Evolutionary conservation across 2,329 filamentous ascomycete species (phyloP).

Genomic region (Xylariaceae sp.): DNA sequence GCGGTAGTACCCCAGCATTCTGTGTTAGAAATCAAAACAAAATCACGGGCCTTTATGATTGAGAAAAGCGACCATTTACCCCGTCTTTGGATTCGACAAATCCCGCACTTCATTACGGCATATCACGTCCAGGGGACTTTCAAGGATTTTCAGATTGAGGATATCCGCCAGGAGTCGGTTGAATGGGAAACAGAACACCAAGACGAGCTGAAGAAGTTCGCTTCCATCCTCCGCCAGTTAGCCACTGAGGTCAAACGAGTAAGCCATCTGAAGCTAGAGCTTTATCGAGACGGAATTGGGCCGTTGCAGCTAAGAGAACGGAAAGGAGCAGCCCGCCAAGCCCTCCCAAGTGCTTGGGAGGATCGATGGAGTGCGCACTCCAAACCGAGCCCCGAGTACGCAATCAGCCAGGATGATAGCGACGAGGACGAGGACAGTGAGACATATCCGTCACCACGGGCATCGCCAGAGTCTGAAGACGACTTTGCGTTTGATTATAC

Average conservation of each 20-base stretch:
- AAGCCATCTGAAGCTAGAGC: slow-evolving; percentile 23
- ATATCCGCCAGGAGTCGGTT: slow-evolving; percentile 14
- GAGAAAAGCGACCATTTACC: slow-evolving; percentile 23
- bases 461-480: slow-evolving; percentile 1
- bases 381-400: neutral
- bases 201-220: slow-evolving; percentile 21
- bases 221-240: slow-evolving; percentile 19
- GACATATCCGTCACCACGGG: slow-evolving; percentile 14
- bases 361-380: slow-evolving; percentile 16
- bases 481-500: slow-evolving; percentile 22
- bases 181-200: slow-evolving; percentile 25
- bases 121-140: slow-evolving; percentile 23
- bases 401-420: slow-evolving; percentile 8
- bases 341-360: slow-evolving; percentile 23
- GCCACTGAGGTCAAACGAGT: slow-evolving; percentile 22
- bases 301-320: slow-evolving; percentile 25
- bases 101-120: slow-evolving; percentile 24
- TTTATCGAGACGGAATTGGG: slow-evolving; percentile 21
- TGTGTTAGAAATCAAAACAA: slow-evolving; percentile 27
- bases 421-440: slow-evolving; percentile 18
- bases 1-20: slow-evolving; percentile 19
- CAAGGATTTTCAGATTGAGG: slow-evolving; percentile 16
- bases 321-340: slow-evolving; percentile 14
- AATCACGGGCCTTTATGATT: slow-evolving; percentile 13
- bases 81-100: slow-evolving; percentile 27